phyloP scores from a whole-genome alignment of 352 stramenopile genomes.

The Globisporangium uncinulatum region DNA sequence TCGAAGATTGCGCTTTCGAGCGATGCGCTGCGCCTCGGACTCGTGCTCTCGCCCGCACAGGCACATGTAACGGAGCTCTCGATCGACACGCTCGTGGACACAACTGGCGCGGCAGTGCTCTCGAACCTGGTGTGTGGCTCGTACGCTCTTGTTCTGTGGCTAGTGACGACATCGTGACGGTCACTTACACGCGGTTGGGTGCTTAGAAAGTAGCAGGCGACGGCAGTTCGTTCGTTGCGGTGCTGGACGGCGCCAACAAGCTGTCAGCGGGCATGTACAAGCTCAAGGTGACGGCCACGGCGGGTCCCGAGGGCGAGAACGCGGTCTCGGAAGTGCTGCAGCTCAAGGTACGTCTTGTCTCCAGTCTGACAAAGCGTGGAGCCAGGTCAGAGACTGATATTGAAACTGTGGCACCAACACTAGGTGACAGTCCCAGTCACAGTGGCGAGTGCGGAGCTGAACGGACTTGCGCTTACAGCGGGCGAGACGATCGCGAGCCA shows the following conservation, averaged over 20 bases:
- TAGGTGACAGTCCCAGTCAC: slow-evolving; percentile 59
- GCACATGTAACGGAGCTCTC: slow-evolving; percentile 45
- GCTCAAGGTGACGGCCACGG: slow-evolving; percentile 57
- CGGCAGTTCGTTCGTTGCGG: slow-evolving; percentile 50
- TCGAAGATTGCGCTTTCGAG: slow-evolving; percentile 39
- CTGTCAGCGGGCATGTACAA: slow-evolving; percentile 71
- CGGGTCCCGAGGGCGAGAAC: slow-evolving; percentile 30
- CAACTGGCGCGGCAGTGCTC: slow-evolving; percentile 42
- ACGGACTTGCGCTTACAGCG: slow-evolving; percentile 38
- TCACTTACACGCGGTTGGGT: too few species aligned
- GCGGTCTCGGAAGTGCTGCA: slow-evolving; percentile 57
- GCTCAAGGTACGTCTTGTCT: slow-evolving; percentile 33
- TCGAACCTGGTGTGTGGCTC: slow-evolving; percentile 43
- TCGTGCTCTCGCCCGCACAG: slow-evolving; percentile 53
- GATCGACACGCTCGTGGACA: slow-evolving; percentile 70
- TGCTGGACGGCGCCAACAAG: slow-evolving; percentile 34
- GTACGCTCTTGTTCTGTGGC: not conserved
- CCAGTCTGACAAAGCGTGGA: not conserved
- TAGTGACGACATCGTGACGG: not conserved
- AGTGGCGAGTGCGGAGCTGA: slow-evolving; percentile 46
- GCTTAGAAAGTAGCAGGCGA: slow-evolving; percentile 54
- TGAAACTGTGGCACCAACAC: not conserved
- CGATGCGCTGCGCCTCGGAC: slow-evolving; percentile 39
- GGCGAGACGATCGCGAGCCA: slow-evolving; percentile 51
- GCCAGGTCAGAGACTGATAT: not conserved